Evolutionary conservation across 768 basidiomycete species (phyloP).

Genomic region (Trametes elegans): DNA sequence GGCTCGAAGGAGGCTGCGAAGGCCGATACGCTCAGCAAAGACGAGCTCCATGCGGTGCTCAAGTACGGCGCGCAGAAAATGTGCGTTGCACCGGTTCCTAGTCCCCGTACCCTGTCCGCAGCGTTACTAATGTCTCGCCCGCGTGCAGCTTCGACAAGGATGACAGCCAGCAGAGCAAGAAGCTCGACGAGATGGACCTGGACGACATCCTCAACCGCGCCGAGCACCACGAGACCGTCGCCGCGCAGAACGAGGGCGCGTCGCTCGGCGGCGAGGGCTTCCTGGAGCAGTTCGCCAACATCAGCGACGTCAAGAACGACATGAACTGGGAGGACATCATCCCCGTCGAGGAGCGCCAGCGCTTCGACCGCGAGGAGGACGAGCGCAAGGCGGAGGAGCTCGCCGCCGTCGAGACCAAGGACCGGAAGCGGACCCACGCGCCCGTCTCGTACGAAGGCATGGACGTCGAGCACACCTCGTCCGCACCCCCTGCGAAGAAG

Average conservation of each 20-base stretch:
- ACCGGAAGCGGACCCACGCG: slow-evolving; percentile 82
- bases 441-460: slow-evolving; percentile 91
- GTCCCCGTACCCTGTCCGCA: slow-evolving; percentile 4
- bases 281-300: slow-evolving; percentile 90
- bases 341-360: slow-evolving; percentile 85
- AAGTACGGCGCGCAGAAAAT: slow-evolving; percentile 99
- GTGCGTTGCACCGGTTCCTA: slow-evolving; percentile 41
- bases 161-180: slow-evolving; percentile 87
- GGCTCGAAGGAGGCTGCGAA: slow-evolving; percentile 66
- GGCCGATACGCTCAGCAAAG: slow-evolving; percentile 87
- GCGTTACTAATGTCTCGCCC: slow-evolving; percentile 6
- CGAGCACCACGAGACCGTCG: slow-evolving; percentile 94
- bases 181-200: slow-evolving; percentile 98
- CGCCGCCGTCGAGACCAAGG: slow-evolving; percentile 62
- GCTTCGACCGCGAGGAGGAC: slow-evolving; percentile 79
- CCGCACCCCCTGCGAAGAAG: slow-evolving; percentile 67
- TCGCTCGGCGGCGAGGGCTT: slow-evolving; percentile 98
- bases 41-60: slow-evolving; percentile 94
- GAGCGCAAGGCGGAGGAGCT: slow-evolving; percentile 71
- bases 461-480: slow-evolving; percentile 76
- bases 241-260: slow-evolving; percentile 75
- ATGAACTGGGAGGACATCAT: slow-evolving; percentile 99
- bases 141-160: slow-evolving; percentile 92
- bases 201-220: slow-evolving; percentile 97
- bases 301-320: slow-evolving; percentile 98